phyloP scores from a whole-genome alignment of 176 grass and related monocot species.

The Zizania latifolia region DNA sequence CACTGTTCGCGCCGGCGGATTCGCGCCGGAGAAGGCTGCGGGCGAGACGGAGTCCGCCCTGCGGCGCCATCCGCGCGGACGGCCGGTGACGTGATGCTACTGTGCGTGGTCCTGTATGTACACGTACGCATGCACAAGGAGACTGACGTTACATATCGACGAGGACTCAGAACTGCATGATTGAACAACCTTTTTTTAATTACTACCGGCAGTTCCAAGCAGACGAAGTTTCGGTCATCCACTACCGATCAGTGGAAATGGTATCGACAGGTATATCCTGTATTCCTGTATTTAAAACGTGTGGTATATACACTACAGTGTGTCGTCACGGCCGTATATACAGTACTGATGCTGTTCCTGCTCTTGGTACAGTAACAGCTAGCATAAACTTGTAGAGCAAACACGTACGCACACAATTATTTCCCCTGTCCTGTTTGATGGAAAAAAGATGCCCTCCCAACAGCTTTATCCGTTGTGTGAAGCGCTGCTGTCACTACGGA shows the following conservation, averaged over 20 bases:
- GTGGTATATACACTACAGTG: too few species aligned
- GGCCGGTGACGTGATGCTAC: background rate
- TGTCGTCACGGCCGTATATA: too few species aligned
- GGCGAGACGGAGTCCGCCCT: background rate
- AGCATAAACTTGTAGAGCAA: background rate
- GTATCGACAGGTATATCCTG: too few species aligned
- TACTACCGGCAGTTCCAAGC: too few species aligned
- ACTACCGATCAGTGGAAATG: too few species aligned
- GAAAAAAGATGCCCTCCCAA: conserved; percentile 1
- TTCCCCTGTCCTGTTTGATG: background rate
- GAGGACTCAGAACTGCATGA: background rate
- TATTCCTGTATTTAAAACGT: too few species aligned
- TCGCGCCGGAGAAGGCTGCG: too few species aligned
- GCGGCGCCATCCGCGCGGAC: background rate
- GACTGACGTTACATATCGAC: background rate
- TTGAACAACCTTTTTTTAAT: background rate
- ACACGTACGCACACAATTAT: conserved; percentile 1
- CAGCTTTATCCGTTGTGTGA: conserved; percentile 8
- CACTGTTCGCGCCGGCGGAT: too few species aligned
- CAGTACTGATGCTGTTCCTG: too few species aligned
- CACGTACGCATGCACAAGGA: background rate
- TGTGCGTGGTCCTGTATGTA: background rate
- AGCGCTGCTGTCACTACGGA: conserved; percentile 18
- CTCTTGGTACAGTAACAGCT: too few species aligned
- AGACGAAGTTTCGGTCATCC: too few species aligned